phyloP scores from a whole-genome alignment of 1,284 basidiomycete species.

The Neolentinus lepideus region DNA sequence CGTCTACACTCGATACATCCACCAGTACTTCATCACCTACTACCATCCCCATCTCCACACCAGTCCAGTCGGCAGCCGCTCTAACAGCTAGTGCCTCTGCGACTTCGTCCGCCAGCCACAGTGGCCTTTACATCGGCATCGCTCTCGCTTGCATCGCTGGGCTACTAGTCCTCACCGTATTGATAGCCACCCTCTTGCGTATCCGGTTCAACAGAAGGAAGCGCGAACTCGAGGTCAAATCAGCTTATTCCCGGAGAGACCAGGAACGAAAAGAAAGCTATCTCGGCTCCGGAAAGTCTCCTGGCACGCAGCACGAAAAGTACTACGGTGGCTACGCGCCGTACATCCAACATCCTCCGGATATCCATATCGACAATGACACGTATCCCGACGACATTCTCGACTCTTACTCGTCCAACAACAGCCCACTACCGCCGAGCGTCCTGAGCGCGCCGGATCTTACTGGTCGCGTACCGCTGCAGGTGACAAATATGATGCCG shows the following conservation, averaged over 20 bases:
- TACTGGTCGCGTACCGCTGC: slow-evolving; percentile 25
- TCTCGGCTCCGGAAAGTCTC: neutral
- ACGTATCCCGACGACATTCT: slow-evolving; percentile 16
- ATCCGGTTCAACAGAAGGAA: slow-evolving; percentile 26
- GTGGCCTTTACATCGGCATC: slow-evolving; percentile 37
- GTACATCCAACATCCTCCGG: neutral
- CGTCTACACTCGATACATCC: neutral
- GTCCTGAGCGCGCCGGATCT: slow-evolving; percentile 16
- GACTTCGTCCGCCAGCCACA: slow-evolving; percentile 7
- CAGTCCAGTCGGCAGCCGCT: neutral
- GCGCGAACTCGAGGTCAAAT: slow-evolving; percentile 16
- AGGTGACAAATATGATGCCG: slow-evolving; percentile 33
- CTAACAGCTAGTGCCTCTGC: neutral
- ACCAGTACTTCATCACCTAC: neutral
- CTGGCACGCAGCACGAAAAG: neutral
- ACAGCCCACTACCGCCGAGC: slow-evolving; percentile 11
- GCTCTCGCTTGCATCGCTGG: slow-evolving; percentile 33
- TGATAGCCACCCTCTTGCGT: slow-evolving; percentile 33
- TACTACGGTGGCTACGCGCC: neutral
- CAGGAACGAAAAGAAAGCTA: slow-evolving; percentile 9
- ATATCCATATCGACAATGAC: slow-evolving; percentile 4
- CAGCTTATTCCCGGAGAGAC: slow-evolving; percentile 22
- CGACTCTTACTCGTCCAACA: neutral
- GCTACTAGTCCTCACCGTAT: slow-evolving; percentile 28
- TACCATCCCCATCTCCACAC: neutral